These are phyloP conservation scores for Chaetomiaceae sp. DNA, from an alignment of 2,329 filamentous ascomycete species.

Conservation along the genomic window DNA sequence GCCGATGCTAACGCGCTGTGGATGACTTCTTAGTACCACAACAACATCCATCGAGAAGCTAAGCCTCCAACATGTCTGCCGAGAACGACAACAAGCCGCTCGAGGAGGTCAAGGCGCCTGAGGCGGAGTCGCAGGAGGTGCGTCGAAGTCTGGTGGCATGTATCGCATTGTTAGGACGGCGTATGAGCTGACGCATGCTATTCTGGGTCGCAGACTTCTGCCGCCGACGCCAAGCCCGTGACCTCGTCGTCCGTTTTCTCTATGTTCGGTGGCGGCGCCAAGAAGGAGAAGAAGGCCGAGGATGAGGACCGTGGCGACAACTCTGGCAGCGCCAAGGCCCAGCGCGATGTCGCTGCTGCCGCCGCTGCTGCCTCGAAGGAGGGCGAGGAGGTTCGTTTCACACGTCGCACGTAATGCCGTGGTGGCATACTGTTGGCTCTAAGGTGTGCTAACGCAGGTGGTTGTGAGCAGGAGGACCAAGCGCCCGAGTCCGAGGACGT, in stretches of 20 bases:
- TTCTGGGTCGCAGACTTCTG: slow-evolving; percentile 7
- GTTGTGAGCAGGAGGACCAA: slow-evolving; percentile 66
- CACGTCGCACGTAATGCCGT: slow-evolving; percentile 1
- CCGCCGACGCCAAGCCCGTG: slow-evolving; percentile 33
- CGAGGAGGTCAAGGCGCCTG: slow-evolving; percentile 28
- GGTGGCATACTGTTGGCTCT: background rate
- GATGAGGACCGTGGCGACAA: slow-evolving; percentile 77
- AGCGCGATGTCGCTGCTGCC: slow-evolving; percentile 49
- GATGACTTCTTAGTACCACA: background rate
- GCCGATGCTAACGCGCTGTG: no score
- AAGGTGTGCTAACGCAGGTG: no score
- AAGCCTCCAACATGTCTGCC: slow-evolving; percentile 27
- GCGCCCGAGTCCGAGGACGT: slow-evolving; percentile 84
- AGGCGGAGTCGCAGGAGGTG: slow-evolving; percentile 20
- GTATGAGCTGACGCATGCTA: slow-evolving; percentile 4
- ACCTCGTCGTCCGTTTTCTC: slow-evolving; percentile 73
- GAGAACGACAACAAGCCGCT: slow-evolving; percentile 31
- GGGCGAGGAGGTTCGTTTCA: slow-evolving; percentile 43
- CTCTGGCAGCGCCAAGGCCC: slow-evolving; percentile 81
- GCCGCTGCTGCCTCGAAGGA: slow-evolving; percentile 42
- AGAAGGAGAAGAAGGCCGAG: slow-evolving; percentile 91
- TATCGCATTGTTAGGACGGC: background rate
- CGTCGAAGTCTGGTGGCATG: slow-evolving; percentile 3
- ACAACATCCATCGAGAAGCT: background rate
- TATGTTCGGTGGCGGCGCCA: slow-evolving; percentile 96